A percentile compares a stretch with the other conserved stretches of the same genome.
These are phyloP conservation scores for Malassezia restricta DNA, from an alignment of 1,284 basidiomycete genomes.

Conservation along the genomic window DNA sequence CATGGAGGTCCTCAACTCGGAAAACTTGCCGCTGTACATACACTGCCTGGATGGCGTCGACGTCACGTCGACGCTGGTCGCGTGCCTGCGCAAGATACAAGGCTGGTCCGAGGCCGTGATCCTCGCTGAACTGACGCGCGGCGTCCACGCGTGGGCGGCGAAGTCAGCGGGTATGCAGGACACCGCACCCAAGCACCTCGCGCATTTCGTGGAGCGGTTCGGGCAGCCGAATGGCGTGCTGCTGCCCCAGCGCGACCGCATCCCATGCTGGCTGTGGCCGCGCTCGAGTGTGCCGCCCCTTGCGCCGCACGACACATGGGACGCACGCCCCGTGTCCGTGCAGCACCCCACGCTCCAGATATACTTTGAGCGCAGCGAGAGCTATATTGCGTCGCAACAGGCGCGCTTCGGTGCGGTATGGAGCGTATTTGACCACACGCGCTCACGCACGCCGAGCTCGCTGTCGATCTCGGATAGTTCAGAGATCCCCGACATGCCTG, in stretches of 20 bases:
- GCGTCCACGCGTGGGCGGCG: constrained; percentile 21
- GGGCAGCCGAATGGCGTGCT: constrained; percentile 34
- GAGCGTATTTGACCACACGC: neutral
- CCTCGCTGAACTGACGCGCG: constrained; percentile 28
- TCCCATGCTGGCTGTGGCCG: constrained; percentile 33
- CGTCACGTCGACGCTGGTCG: constrained; percentile 33
- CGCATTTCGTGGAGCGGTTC: constrained; percentile 32
- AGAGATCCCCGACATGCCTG: neutral
- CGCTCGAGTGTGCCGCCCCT: constrained; percentile 18
- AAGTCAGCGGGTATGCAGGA: constrained; percentile 20
- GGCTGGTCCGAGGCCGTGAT: constrained; percentile 29
- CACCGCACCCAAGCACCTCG: constrained; percentile 27
- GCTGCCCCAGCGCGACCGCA: constrained; percentile 24
- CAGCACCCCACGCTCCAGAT: constrained; percentile 37
- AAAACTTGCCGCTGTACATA: constrained; percentile 37
- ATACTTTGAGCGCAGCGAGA: constrained; percentile 23
- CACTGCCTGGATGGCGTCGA: constrained; percentile 43
- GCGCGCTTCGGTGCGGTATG: constrained; percentile 7
- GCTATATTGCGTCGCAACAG: constrained; percentile 6
- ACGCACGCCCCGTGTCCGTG: constrained; percentile 15
- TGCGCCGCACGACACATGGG: neutral
- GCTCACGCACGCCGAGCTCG: constrained; percentile 3
- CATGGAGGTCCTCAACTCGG: constrained; percentile 26
- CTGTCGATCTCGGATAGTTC: constrained; percentile 2
- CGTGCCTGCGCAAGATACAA: constrained; percentile 38